Base-by-base conservation (phyloP, 805 yeast species). In the Grigorovia jiainica region DNA sequence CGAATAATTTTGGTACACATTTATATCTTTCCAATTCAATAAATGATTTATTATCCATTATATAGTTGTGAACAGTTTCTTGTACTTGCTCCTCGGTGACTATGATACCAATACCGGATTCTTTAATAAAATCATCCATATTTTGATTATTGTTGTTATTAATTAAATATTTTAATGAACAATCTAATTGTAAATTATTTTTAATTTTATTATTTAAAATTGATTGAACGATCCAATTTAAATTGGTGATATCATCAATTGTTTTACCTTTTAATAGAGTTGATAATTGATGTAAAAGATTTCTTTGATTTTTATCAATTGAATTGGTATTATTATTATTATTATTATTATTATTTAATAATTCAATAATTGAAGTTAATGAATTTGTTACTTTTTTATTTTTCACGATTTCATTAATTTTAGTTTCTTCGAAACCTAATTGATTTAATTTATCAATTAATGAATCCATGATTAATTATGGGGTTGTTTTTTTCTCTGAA, bases 361-460 rank as follows among this genome's bases (percentile, higher is more conserved):
- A 76, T 19, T 58, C 53, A 42, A 83, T 68, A 45, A 87, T 72
- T 30, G 74, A 74, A 24, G 69, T 71, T 40, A 92, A 71, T 1
- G 95, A 76, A 33, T 68, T 67, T 15, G 90, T 75, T 33, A 89
- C 94, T 62, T 89, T 89, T 59, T 79, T 79, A 67, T 92, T 90
- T 62, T 87, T 90, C 43, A 78, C 62, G 43, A 87, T 80, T 57
- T 92, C 97, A 39, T 78, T 75, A 45, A 84, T 71, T 60, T 85
- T 86, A 51, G 77, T 70, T 15, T 82, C 90, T 51, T 74, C 77
- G 50, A 84, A 76, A 11, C 94, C 94, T 44, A 81, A 49, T n/a
- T 50, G 47, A 42, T 57, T 50, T 40, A 70, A 62, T 4, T 53
- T 51, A 24, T 49, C 44, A 19, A 66, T 55, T 15, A 70, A 50